A percentile compares a stretch with the other conserved stretches of the same genome.
Conservation (phyloP, 192 early-diverging fungal species). For the Mortierella hygrophila region DNA sequence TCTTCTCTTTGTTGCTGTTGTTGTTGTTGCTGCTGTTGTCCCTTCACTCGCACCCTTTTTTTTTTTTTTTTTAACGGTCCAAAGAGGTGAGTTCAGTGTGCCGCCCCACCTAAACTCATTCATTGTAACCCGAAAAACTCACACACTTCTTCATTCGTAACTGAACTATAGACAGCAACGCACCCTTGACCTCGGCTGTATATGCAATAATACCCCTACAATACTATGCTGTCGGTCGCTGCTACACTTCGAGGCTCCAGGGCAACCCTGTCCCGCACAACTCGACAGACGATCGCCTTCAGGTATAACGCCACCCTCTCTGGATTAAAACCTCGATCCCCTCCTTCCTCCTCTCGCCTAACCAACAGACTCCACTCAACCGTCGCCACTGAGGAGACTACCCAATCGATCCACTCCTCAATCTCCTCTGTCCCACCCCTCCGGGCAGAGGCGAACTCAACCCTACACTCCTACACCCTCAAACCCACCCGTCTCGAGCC, state of each 20-base stretch:
- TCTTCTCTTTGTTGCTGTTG: neutral
- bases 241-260: slow-evolving; percentile 44
- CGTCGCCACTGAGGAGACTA: slow-evolving; percentile 30
- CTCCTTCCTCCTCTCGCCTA: neutral
- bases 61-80: neutral
- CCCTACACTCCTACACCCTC: slow-evolving; percentile 41
- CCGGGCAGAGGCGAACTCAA: slow-evolving; percentile 19
- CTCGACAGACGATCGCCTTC: slow-evolving; percentile 17
- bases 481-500: slow-evolving; percentile 30
- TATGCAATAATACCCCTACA: neutral
- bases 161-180: too few species aligned
- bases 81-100: neutral
- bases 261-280: slow-evolving; percentile 5
- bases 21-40: neutral
- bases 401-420: slow-evolving; percentile 4
- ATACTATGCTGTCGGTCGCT: slow-evolving; percentile 43
- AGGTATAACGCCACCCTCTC: neutral
- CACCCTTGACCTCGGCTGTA: neutral
- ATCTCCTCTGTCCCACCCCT: neutral
- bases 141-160: neutral
- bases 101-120: too few species aligned
- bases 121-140: neutral
- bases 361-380: slow-evolving; percentile 32
- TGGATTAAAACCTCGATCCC: neutral
- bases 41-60: too few species aligned